Conservation (phyloP, 2,329 filamentous ascomycete genomes). For the Aspergillus sp. region DNA sequence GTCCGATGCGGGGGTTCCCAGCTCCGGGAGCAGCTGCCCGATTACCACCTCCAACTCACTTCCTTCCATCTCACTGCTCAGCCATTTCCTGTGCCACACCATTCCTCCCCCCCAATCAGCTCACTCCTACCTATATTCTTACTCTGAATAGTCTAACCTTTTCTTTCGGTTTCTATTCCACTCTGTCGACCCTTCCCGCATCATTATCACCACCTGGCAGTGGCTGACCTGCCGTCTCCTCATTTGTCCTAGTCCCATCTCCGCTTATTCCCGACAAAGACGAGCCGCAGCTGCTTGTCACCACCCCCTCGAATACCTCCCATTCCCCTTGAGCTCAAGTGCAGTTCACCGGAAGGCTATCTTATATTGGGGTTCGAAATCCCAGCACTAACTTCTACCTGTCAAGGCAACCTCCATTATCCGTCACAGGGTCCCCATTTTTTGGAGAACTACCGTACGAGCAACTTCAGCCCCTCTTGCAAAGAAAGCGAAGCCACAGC, state of each 20-base stretch:
- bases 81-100: neutral
- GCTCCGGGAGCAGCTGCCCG: conserved; percentile 14
- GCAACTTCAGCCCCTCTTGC: neutral
- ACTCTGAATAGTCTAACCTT: conserved; percentile 3
- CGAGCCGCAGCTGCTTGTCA: conserved; percentile 11
- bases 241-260: conserved; percentile 5
- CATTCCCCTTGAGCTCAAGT: neutral
- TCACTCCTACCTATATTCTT: conserved; percentile 1
- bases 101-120: neutral
- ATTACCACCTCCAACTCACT: conserved; percentile 1
- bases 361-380: neutral
- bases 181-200: neutral
- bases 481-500: neutral
- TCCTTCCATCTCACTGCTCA: neutral
- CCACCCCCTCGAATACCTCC: neutral
- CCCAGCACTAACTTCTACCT: neutral
- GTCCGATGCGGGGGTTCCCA: conserved; percentile 10
- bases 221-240: neutral
- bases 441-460: neutral
- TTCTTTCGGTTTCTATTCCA: neutral
- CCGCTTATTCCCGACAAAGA: conserved; percentile 10
- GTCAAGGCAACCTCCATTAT: neutral
- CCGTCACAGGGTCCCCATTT: neutral
- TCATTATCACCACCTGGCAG: neutral
- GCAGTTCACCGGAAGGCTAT: neutral